Evolutionary conservation across 2,329 filamentous ascomycete species (phyloP).

Genomic region (Pseudogymnoascus sp.): DNA sequence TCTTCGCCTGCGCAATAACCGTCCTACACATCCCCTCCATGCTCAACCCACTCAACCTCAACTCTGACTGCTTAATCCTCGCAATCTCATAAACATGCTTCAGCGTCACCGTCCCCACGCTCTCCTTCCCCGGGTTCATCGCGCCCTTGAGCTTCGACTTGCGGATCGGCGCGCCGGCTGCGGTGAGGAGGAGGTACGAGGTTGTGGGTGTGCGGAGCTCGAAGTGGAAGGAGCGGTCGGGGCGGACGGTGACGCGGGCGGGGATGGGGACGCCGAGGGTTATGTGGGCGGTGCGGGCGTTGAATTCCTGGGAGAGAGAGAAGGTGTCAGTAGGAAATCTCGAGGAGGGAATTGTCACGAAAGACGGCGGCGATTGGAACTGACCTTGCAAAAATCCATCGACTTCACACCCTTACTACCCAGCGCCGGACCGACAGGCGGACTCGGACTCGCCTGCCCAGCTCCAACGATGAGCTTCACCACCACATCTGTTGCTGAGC

Average conservation of each 20-base stretch:
- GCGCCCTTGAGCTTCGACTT: constrained; percentile 78
- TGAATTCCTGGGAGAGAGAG: constrained; percentile 69
- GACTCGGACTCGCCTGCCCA: constrained; percentile 88
- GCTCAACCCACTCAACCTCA: constrained; percentile 64
- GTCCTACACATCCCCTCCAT: constrained; percentile 67
- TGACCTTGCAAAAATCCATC: constrained; percentile 98
- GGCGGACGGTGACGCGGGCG: constrained; percentile 82
- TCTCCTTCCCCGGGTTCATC: constrained; percentile 66
- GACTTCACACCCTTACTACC: constrained; percentile 98
- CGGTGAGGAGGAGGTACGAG: constrained; percentile 78
- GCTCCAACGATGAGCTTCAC: constrained; percentile 98
- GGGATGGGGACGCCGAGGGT: constrained; percentile 78
- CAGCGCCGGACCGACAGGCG: constrained; percentile 90
- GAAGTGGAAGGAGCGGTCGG: constrained; percentile 89
- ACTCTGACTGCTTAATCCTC: constrained; percentile 82
- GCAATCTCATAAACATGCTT: constrained; percentile 99
- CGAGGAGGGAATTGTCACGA: constrained; percentile 2
- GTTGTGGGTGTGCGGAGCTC: constrained; percentile 92
- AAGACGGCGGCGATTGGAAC: constrained; percentile 12
- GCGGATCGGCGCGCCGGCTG: constrained; percentile 64
- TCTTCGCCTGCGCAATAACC: constrained; percentile 69
- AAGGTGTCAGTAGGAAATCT: background rate
- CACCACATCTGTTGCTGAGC: constrained; percentile 54
- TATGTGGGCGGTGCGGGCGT: constrained; percentile 85
- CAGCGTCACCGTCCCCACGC: constrained; percentile 76